Conservation (phyloP, 2,329 filamentous ascomycete genomes). For the Pseudogymnoascus sp. region DNA sequence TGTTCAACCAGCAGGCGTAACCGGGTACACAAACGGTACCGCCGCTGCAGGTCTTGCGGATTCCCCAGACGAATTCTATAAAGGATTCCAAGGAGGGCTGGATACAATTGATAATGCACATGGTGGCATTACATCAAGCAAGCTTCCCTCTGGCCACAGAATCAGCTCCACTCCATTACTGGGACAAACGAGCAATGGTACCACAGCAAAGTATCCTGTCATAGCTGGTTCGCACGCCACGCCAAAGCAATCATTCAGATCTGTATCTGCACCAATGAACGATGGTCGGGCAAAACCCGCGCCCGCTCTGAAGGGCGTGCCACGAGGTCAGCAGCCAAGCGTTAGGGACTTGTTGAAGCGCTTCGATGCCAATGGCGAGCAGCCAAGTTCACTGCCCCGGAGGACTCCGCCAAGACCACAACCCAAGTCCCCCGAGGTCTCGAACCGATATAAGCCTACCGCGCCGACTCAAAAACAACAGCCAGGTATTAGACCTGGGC, state of each 20-base stretch:
- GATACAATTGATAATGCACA: neutral
- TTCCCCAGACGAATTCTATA: constrained; percentile 42
- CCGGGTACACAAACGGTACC: neutral
- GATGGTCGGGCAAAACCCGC: constrained; percentile 27
- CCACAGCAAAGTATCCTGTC: constrained; percentile 40
- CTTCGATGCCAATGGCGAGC: constrained; percentile 56
- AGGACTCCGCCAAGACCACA: neutral
- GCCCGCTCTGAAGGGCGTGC: constrained; percentile 20
- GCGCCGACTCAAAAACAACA: neutral
- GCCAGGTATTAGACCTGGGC: constrained; percentile 14
- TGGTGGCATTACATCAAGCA: neutral
- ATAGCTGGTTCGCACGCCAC: constrained; percentile 33
- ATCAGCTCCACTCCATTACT: constrained; percentile 31
- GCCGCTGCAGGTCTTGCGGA: neutral
- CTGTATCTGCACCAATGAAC: constrained; percentile 47
- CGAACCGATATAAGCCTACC: neutral
- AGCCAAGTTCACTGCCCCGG: constrained; percentile 23
- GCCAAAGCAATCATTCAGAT: constrained; percentile 39
- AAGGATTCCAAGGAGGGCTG: constrained; percentile 34
- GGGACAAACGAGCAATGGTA: constrained; percentile 44
- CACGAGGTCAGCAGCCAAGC: constrained; percentile 45
- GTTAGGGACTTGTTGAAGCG: constrained; percentile 73
- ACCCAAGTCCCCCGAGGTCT: neutral
- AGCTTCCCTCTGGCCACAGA: neutral
- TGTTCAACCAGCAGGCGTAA: neutral